A percentile compares a stretch with the other conserved stretches of the same genome.
Conservation (phyloP, 2,329 filamentous ascomycete species). For the Rutstroemia sp. region DNA sequence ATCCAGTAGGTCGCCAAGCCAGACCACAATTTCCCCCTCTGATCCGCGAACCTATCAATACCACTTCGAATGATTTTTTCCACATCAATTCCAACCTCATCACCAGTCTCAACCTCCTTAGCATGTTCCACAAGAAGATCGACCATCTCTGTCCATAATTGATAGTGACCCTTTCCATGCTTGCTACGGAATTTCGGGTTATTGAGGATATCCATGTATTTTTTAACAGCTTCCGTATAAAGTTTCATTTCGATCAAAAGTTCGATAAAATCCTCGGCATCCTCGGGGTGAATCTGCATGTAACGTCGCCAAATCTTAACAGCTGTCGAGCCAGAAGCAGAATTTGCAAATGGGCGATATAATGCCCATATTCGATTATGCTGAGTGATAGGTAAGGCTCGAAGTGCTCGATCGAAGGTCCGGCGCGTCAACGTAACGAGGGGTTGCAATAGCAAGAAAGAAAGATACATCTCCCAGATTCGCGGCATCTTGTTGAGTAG, state of each 20-base stretch:
- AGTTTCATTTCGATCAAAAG: conserved; percentile 72
- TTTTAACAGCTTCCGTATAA: conserved; percentile 85
- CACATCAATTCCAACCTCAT: conserved; percentile 79
- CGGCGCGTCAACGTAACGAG: conserved; percentile 77
- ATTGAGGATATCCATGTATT: conserved; percentile 88
- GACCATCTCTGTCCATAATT: conserved; percentile 97
- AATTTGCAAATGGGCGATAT: conserved; percentile 86
- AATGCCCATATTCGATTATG: conserved; percentile 93
- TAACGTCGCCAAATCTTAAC: conserved; percentile 93
- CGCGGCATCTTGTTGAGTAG: conserved; percentile 97
- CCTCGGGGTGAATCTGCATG: conserved; percentile 94
- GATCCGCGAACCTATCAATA: conserved; percentile 83
- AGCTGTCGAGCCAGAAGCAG: conserved; percentile 81
- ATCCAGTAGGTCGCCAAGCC: conserved; percentile 97
- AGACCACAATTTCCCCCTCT: conserved; percentile 90
- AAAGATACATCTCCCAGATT: conserved; percentile 97
- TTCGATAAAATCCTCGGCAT: conserved; percentile 91
- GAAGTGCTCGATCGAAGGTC: conserved; percentile 85
- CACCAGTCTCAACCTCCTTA: conserved; percentile 71
- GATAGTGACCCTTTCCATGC: conserved; percentile 88
- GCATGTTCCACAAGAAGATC: conserved; percentile 89
- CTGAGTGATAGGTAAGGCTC: conserved; percentile 87
- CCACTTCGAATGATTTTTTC: conserved; percentile 90
- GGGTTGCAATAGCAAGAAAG: conserved; percentile 86
- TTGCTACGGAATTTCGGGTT: conserved; percentile 87